Evolutionary conservation across 345 rosid species (phyloP).

Genomic region (Euclidium syriacum): DNA sequence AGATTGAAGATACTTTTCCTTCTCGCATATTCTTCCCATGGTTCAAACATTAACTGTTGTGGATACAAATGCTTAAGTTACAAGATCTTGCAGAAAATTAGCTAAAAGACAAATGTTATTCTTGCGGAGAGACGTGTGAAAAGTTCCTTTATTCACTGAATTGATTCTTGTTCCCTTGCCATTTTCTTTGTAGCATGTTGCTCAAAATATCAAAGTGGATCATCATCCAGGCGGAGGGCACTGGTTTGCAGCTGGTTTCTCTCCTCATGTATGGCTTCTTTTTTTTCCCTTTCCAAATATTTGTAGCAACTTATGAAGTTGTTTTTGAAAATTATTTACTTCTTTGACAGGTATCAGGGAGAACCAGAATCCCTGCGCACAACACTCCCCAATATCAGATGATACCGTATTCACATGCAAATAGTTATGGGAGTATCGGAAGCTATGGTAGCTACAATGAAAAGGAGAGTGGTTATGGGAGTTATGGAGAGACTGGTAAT

Average conservation of each 20-base stretch:
- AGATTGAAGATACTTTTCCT: not conserved
- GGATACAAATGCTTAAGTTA: not conserved
- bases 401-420: slow-evolving; percentile 59
- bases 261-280: slow-evolving; percentile 75
- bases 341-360: slow-evolving; percentile 60
- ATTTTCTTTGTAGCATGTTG: slow-evolving; percentile 55
- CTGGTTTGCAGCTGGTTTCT: slow-evolving; percentile 99
- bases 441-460: slow-evolving; percentile 96
- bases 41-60: not conserved
- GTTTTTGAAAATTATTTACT: slow-evolving; percentile 18
- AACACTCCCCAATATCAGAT: slow-evolving; percentile 80
- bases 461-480: slow-evolving; percentile 83
- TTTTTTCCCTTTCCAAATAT: slow-evolving; percentile 8
- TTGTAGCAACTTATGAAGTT: slow-evolving; percentile 18
- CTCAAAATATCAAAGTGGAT: slow-evolving; percentile 85
- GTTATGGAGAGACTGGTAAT: slow-evolving; percentile 75
- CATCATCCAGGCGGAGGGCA: slow-evolving; percentile 99
- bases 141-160: slow-evolving; percentile 12
- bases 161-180: slow-evolving; percentile 5
- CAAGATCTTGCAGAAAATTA: not conserved
- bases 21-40: not conserved
- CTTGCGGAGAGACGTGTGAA: slow-evolving; percentile 10
- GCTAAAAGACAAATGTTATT: not conserved
- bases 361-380: slow-evolving; percentile 58
- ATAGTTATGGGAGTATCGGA: slow-evolving; percentile 93